Evolutionary conservation across 2,329 filamentous ascomycete species (phyloP).

Genomic region (Byssochlamys sp.): DNA sequence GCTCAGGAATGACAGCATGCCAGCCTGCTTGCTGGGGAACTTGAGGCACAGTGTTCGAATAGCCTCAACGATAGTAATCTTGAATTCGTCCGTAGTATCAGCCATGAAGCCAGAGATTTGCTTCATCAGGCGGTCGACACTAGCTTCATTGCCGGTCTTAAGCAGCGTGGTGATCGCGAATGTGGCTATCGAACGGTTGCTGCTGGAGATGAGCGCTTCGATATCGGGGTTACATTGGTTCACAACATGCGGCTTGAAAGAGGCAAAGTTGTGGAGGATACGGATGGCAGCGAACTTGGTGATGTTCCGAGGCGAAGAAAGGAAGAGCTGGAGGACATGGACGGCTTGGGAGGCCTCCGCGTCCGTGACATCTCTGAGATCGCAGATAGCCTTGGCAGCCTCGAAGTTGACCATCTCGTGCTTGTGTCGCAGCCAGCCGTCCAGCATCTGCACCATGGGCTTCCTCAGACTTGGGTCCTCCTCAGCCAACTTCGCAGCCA

Average conservation of each 20-base stretch:
- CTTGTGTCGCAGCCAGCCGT: constrained; percentile 95
- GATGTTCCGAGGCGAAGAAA: constrained; percentile 86
- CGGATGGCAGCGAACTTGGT: constrained; percentile 96
- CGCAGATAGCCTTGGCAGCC: constrained; percentile 93
- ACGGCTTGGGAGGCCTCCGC: constrained; percentile 84
- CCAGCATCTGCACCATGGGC: constrained; percentile 93
- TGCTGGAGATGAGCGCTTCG: constrained; percentile 90
- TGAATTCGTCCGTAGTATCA: constrained; percentile 98
- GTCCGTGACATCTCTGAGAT: constrained; percentile 86
- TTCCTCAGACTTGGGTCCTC: constrained; percentile 81
- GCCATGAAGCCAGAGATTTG: constrained; percentile 98
- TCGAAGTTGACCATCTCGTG: constrained; percentile 99
- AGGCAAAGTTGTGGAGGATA: constrained; percentile 90
- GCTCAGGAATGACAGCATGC: constrained; percentile 93
- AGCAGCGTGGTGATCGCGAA: constrained; percentile 96
- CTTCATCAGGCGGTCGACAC: constrained; percentile 95
- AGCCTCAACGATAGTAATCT: constrained; percentile 98
- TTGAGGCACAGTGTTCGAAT: constrained; percentile 94
- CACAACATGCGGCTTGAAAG: constrained; percentile 89
- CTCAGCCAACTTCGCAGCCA: constrained; percentile 87
- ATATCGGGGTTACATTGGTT: constrained; percentile 94
- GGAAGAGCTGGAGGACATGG: constrained; percentile 89
- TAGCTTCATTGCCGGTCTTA: constrained; percentile 96
- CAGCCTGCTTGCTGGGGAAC: constrained; percentile 95
- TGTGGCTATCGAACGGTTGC: constrained; percentile 92